Percentiles rank a stretch among this genome's conserved stretches.
Conservation (phyloP, 305 asterid species). For the Caryopteris hybrid region DNA sequence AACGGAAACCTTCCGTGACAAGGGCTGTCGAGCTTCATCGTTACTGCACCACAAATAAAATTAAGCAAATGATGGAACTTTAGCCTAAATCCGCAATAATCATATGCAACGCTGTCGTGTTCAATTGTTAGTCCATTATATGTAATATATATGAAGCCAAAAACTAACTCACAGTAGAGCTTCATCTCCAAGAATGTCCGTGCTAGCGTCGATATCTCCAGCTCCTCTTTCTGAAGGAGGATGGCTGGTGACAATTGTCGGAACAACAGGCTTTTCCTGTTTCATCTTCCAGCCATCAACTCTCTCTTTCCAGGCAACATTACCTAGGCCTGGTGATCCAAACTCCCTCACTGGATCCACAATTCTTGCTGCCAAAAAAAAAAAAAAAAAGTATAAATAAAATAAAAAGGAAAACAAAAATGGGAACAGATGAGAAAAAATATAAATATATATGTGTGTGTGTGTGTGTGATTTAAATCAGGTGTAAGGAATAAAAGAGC, state of each 20-base stretch:
- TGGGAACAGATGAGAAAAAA: background rate
- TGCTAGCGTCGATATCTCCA: constrained; percentile 75
- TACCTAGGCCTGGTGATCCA: constrained; percentile 72
- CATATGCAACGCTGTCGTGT: too few relatives aligned
- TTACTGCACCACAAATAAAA: constrained; percentile 42
- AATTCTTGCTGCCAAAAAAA: constrained; percentile 52
- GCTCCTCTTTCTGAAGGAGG: constrained; percentile 77
- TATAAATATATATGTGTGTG: constrained; percentile 24
- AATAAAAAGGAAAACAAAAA: background rate
- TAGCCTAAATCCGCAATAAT: background rate
- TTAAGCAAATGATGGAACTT: constrained; percentile 6
- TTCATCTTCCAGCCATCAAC: constrained; percentile 90
- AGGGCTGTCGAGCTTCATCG: constrained; percentile 92
- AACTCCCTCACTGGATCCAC: constrained; percentile 82
- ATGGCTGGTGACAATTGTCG: constrained; percentile 65
- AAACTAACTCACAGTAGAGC: constrained; percentile 53
- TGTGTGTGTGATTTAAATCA: constrained; percentile 33
- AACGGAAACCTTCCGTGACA: constrained; percentile 80
- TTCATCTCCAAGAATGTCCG: constrained; percentile 71
- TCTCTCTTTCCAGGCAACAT: constrained; percentile 92
- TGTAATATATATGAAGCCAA: background rate
- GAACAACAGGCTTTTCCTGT: constrained; percentile 63
- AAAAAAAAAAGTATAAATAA: background rate
- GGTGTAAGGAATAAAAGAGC: constrained; percentile 27
- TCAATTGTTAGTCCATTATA: background rate